phyloP scores from a whole-genome alignment of 2,329 filamentous ascomycete species.

The Tolypocladium ovalisporum region DNA sequence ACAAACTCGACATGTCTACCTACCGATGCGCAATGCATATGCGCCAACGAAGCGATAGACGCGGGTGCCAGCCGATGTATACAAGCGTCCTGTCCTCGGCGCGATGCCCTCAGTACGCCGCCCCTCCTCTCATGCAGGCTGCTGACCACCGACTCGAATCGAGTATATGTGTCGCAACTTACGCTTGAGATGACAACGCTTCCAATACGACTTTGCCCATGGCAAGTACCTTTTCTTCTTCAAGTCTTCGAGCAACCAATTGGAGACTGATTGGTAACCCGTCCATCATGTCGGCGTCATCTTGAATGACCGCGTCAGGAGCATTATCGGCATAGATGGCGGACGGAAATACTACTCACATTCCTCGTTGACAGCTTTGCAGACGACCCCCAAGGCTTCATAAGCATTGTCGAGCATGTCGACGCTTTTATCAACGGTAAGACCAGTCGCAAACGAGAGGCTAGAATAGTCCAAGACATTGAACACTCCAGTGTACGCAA shows the following conservation, averaged over 20 bases:
- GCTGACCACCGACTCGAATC: not conserved
- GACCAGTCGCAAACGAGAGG: conserved; percentile 33
- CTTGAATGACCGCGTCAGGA: conserved; percentile 11
- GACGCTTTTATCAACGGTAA: conserved; percentile 26
- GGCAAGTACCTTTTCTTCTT: conserved; percentile 28
- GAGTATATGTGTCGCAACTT: not conserved
- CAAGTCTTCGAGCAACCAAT: conserved; percentile 28
- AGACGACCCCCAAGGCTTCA: conserved; percentile 22
- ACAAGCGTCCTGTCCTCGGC: not conserved
- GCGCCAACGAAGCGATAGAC: not conserved
- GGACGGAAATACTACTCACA: conserved; percentile 22
- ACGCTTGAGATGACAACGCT: conserved; percentile 1
- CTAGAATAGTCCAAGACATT: conserved; percentile 38
- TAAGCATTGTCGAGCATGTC: conserved; percentile 21
- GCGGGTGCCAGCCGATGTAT: not conserved
- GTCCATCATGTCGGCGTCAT: conserved; percentile 26
- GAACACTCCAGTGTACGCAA: conserved; percentile 38
- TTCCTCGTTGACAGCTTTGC: conserved; percentile 25
- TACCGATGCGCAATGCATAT: not conserved
- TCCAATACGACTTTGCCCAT: conserved; percentile 17
- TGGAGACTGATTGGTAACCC: conserved; percentile 32
- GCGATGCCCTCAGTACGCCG: not conserved
- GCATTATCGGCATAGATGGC: not conserved
- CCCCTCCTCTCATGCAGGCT: not conserved
- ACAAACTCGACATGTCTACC: not conserved